Evolutionary conservation across 1,139 yeast species (phyloP).

Genomic region (Yamadazyma spencermartinsiae): DNA sequence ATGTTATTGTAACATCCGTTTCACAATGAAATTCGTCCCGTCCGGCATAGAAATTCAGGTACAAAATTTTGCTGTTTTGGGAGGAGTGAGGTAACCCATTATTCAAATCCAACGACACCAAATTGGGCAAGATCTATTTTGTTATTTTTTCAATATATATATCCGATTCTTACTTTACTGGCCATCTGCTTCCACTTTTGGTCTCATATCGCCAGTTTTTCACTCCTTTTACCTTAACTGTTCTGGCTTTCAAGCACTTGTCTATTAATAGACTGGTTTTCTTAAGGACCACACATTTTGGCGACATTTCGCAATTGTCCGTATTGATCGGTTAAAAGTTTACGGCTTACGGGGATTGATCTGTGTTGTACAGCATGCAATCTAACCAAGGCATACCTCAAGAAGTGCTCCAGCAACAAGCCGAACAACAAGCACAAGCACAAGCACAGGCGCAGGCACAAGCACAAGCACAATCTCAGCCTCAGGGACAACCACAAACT

Average conservation of each 20-base stretch:
- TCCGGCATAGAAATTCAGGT: slow-evolving; percentile 4
- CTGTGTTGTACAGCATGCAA: background rate
- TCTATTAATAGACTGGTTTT: no score
- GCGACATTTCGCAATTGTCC: background rate
- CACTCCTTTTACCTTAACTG: no score
- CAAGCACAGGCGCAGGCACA: slow-evolving; percentile 8
- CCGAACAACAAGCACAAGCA: slow-evolving; percentile 8
- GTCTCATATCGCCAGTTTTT: no score
- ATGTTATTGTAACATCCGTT: no score
- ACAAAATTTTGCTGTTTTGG: slow-evolving; percentile 2
- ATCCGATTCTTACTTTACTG: no score
- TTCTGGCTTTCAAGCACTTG: no score
- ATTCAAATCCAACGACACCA: background rate
- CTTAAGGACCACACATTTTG: background rate
- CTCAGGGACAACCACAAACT: no score
- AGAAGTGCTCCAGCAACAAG: slow-evolving; percentile 2
- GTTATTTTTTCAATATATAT: no score
- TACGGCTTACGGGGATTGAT: background rate
- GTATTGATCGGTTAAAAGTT: background rate
- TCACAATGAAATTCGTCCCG: slow-evolving; percentile 1
- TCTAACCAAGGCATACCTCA: background rate
- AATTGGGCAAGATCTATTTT: background rate
- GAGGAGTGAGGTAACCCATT: background rate
- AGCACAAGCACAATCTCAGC: slow-evolving; percentile 7
- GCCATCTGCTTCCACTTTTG: no score